These are phyloP conservation scores for Halocafeteria seosinensis DNA, from an alignment of 108 stramenopile genomes.

Conservation along the genomic window DNA sequence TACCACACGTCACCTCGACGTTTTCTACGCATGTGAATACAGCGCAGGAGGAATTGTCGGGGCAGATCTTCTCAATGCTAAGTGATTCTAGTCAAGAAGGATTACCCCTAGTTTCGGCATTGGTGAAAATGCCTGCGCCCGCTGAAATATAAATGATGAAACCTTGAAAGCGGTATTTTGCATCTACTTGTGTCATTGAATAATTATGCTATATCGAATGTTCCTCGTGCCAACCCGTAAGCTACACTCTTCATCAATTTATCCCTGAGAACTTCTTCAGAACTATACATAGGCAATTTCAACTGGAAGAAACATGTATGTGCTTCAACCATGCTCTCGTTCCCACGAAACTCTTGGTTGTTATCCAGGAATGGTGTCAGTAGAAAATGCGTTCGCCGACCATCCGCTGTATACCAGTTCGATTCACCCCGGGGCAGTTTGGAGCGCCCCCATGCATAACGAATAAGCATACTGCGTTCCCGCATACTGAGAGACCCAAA, in stretches of 20 bases:
- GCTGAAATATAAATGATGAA: too few species aligned
- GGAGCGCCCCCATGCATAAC: not conserved
- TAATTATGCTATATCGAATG: not conserved
- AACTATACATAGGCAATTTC: not conserved
- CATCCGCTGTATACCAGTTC: not conserved
- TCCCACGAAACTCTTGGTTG: not conserved
- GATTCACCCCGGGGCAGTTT: not conserved
- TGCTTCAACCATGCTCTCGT: not conserved
- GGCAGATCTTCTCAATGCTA: too few species aligned
- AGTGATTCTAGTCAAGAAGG: too few species aligned
- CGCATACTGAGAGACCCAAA: not conserved
- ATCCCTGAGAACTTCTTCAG: not conserved
- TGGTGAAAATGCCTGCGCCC: too few species aligned
- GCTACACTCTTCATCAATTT: not conserved
- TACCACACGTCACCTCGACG: too few species aligned
- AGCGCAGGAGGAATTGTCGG: too few species aligned
- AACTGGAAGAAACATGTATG: conserved; percentile 3
- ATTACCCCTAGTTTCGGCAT: too few species aligned
- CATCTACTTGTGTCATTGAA: too few species aligned
- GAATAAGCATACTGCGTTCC: not conserved
- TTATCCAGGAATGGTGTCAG: not conserved
- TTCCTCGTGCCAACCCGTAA: not conserved
- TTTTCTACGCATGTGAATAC: too few species aligned
- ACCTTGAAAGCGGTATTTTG: too few species aligned
- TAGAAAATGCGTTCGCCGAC: not conserved